Conservation (phyloP, 345 rosid species). For the Citrus maxima region DNA sequence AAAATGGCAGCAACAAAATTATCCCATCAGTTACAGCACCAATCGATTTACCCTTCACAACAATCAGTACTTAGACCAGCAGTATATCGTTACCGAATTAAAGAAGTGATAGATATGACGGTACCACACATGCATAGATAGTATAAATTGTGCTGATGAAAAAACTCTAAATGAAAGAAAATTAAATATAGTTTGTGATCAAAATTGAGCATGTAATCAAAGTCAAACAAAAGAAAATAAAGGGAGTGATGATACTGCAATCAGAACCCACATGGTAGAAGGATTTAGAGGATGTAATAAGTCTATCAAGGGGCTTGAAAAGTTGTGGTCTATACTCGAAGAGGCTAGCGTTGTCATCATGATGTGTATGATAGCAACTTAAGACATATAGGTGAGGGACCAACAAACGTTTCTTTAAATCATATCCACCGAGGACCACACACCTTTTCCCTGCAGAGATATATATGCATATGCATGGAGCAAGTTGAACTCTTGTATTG, state of each 20-base stretch:
- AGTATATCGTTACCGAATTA: no score
- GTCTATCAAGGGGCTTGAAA: slow-evolving; percentile 11
- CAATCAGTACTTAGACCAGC: no score
- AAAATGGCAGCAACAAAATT: neutral
- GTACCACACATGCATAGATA: no score
- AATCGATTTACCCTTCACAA: no score
- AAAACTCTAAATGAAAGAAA: no score
- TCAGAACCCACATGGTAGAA: neutral
- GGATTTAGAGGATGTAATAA: slow-evolving; percentile 18
- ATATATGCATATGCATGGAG: slow-evolving; percentile 20
- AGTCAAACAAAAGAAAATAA: neutral
- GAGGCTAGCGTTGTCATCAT: slow-evolving; percentile 19
- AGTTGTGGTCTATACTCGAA: slow-evolving; percentile 26
- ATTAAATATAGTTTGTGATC: no score
- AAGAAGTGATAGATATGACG: no score
- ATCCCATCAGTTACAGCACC: neutral
- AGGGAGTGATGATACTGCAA: neutral
- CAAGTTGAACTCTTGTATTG: slow-evolving; percentile 24
- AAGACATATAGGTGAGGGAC: slow-evolving; percentile 39
- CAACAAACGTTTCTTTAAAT: slow-evolving; percentile 22
- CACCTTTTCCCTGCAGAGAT: slow-evolving; percentile 23
- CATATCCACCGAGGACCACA: slow-evolving; percentile 43
- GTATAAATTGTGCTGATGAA: no score
- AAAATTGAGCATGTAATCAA: neutral
- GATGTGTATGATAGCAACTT: slow-evolving; percentile 31